Conservation (phyloP, 2,329 filamentous ascomycete genomes). For the Graphilbum sp. region DNA sequence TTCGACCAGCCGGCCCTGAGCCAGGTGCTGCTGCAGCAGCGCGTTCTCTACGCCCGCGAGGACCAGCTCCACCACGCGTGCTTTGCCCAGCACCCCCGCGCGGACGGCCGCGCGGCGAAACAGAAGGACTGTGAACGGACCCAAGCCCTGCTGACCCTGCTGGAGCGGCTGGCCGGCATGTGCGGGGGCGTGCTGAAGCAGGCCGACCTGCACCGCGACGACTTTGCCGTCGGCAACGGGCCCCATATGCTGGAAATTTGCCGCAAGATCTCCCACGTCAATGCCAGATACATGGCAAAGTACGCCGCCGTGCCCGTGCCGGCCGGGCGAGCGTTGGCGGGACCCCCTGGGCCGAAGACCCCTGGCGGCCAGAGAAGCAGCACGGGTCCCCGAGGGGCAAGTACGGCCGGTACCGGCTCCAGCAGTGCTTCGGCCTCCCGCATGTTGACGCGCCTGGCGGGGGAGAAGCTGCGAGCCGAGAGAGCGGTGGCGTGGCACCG, state of each 20-base stretch:
- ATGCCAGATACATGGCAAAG: neutral
- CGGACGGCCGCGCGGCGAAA: neutral
- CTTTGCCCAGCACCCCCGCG: constrained; percentile 6
- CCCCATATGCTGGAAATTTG: constrained; percentile 18
- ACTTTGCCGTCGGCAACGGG: constrained; percentile 12
- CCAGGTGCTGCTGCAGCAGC: constrained; percentile 16
- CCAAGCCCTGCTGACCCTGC: neutral
- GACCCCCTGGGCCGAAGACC: too few species aligned
- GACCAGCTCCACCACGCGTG: constrained; percentile 21
- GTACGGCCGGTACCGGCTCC: neutral
- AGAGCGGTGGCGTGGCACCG: constrained; percentile 16
- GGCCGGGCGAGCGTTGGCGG: constrained; percentile 13
- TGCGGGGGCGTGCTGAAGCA: constrained; percentile 17
- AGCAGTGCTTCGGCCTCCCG: neutral
- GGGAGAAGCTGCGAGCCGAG: constrained; percentile 5
- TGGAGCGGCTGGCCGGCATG: constrained; percentile 15
- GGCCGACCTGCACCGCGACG: constrained; percentile 7
- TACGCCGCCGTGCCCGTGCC: neutral
- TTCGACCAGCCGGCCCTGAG: constrained; percentile 15
- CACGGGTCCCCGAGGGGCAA: too few species aligned
- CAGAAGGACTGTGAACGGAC: neutral
- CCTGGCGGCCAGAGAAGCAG: too few species aligned
- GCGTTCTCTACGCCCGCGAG: constrained; percentile 16
- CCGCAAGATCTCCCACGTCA: constrained; percentile 14
- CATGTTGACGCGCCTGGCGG: neutral